Percentiles rank a stretch among this genome's conserved stretches.
These are phyloP conservation scores for Pythium insidiosum DNA, from an alignment of 352 stramenopile genomes.

Conservation along the genomic window DNA sequence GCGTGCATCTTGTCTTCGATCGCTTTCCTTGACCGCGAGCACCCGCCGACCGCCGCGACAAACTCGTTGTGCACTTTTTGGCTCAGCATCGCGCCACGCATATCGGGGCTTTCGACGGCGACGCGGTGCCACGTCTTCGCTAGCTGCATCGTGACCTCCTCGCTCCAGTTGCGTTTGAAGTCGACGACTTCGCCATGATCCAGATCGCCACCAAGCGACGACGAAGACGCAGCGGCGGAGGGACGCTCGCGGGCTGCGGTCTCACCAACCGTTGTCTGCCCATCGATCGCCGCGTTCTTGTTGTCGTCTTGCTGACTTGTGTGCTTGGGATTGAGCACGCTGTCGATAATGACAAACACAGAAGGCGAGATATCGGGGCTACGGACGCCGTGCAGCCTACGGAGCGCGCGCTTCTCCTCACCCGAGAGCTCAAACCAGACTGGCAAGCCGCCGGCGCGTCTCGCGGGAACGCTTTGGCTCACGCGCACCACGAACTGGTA, in stretches of 20 bases:
- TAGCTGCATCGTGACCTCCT: constrained; percentile 53
- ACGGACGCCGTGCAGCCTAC: constrained; percentile 39
- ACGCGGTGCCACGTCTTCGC: constrained; percentile 40
- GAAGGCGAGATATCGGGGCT: constrained; percentile 52
- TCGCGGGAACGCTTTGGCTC: constrained; percentile 30
- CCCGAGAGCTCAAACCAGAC: constrained; percentile 55
- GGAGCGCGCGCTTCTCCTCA: constrained; percentile 39
- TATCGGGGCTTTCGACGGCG: constrained; percentile 16
- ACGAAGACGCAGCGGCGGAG: no score
- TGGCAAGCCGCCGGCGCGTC: constrained; percentile 14
- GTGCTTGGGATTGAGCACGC: constrained; percentile 31
- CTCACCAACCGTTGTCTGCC: no score
- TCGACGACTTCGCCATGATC: constrained; percentile 19
- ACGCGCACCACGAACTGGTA: constrained; percentile 62
- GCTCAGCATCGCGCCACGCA: constrained; percentile 33
- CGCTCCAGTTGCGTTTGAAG: constrained; percentile 46
- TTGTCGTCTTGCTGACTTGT: no score
- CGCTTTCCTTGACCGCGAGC: constrained; percentile 45
- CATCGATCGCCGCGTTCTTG: no score
- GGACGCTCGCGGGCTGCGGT: no score
- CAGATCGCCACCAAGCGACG: no score
- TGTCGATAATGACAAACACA: constrained; percentile 45
- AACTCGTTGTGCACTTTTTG: constrained; percentile 50
- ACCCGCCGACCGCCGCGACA: constrained; percentile 29
- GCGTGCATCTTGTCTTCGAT: constrained; percentile 71